phyloP scores from a whole-genome alignment of 2,329 filamentous ascomycete species.

The Penicillium sp. region DNA sequence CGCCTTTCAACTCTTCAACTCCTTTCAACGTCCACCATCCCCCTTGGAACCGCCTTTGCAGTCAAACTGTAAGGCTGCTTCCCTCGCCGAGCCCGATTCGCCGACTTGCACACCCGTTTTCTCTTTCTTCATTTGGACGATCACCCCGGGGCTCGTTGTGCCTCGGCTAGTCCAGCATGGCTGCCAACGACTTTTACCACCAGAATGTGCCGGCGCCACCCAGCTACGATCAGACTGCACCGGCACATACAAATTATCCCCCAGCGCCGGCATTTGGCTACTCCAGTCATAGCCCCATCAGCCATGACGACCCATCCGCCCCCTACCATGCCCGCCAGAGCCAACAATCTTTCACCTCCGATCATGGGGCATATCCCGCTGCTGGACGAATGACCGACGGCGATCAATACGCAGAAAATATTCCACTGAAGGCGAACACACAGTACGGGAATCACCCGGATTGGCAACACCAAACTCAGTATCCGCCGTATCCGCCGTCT shows the following conservation, averaged over 20 bases:
- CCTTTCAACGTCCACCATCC: slow-evolving; percentile 4
- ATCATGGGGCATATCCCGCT: slow-evolving; percentile 28
- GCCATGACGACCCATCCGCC: slow-evolving; percentile 41
- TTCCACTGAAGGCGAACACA: slow-evolving; percentile 35
- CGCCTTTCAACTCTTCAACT: slow-evolving; percentile 4
- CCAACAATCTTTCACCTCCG: slow-evolving; percentile 34
- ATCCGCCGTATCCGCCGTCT: slow-evolving; percentile 45
- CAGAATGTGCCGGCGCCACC: slow-evolving; percentile 33
- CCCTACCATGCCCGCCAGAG: slow-evolving; percentile 34
- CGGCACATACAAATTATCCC: slow-evolving; percentile 33
- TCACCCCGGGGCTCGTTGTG: neutral
- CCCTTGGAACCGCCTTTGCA: neutral
- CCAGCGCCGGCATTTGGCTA: slow-evolving; percentile 17
- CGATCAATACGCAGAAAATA: slow-evolving; percentile 40
- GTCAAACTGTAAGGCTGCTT: neutral
- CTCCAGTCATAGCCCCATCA: slow-evolving; percentile 24
- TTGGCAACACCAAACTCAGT: slow-evolving; percentile 42
- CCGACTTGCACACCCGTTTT: too few relatives aligned
- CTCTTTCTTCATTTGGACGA: neutral
- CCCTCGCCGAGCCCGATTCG: neutral
- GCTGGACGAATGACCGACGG: slow-evolving; percentile 30
- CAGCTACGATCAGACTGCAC: slow-evolving; percentile 32
- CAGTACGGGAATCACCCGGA: slow-evolving; percentile 35
- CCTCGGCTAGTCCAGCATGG: slow-evolving; percentile 44
- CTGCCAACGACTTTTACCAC: slow-evolving; percentile 62